These are phyloP conservation scores for Aspergillus sp. DNA, from an alignment of 2,329 filamentous ascomycete species.

Conservation along the genomic window DNA sequence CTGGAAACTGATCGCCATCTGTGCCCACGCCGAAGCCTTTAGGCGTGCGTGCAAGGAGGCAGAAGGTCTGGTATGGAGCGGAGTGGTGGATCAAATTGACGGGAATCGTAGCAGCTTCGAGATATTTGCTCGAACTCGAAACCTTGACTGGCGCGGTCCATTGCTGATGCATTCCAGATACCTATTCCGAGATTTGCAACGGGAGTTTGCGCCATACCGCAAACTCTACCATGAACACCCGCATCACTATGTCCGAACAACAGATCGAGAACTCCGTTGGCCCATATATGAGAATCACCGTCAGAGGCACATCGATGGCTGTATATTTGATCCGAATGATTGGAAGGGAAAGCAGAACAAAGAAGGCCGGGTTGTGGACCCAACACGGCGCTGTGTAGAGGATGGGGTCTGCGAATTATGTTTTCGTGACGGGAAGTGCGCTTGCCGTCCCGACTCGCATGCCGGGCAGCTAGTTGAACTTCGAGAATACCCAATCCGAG, in stretches of 20 bases:
- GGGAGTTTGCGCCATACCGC: neutral
- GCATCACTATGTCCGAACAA: conserved; percentile 8
- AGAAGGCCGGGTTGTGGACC: conserved; percentile 3
- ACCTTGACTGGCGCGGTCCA: conserved; percentile 17
- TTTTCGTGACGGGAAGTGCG: neutral
- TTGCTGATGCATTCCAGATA: conserved; percentile 7
- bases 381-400: conserved; percentile 6
- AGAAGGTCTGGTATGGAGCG: conserved; percentile 8
- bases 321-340: conserved; percentile 5
- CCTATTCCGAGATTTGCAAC: conserved; percentile 1
- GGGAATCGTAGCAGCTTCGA: conserved; percentile 17
- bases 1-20: conserved; percentile 22
- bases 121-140: conserved; percentile 16
- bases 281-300: conserved; percentile 4
- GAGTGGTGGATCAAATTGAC: conserved; percentile 9
- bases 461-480: conserved; percentile 22
- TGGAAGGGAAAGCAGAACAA: conserved; percentile 2
- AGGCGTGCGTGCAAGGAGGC: conserved; percentile 5
- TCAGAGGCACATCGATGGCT: conserved; percentile 11
- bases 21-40: conserved; percentile 19
- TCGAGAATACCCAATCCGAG: conserved; percentile 18
- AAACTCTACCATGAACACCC: conserved; percentile 7
- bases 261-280: neutral
- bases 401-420: conserved; percentile 16
- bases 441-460: neutral